These are phyloP conservation scores for Trichosanthes cucumerina DNA, from an alignment of 306 rosid genomes.

Conservation along the genomic window DNA sequence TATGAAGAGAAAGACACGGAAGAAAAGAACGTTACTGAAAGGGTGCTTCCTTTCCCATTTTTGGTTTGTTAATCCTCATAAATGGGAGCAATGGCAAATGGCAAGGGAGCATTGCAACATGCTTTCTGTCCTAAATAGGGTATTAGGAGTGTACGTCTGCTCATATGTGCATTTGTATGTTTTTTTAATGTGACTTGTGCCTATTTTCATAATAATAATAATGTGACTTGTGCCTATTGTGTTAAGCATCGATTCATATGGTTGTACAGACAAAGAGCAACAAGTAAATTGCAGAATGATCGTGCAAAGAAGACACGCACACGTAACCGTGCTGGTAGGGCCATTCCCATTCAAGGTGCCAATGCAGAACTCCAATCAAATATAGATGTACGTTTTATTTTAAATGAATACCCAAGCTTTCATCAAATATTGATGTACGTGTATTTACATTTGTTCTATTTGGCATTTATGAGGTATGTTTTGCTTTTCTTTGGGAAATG, in stretches of 20 bases:
- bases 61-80: background rate
- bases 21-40: background rate
- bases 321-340: conserved; percentile 52
- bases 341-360: conserved; percentile 79
- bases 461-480: background rate
- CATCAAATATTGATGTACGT: no score
- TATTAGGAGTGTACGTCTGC: background rate
- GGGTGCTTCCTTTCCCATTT: background rate
- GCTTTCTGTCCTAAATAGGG: background rate
- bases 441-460: background rate
- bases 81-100: background rate
- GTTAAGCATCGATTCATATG: conserved; percentile 9
- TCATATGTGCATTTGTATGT: background rate
- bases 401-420: no score
- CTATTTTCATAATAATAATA: conserved; percentile 4
- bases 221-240: conserved; percentile 12
- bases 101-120: background rate
- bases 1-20: background rate
- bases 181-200: conserved; percentile 15
- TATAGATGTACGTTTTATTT: conserved; percentile 60
- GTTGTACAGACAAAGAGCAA: conserved; percentile 57
- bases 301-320: conserved; percentile 55
- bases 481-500: background rate
- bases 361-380: conserved; percentile 85
- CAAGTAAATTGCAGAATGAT: conserved; percentile 59